phyloP scores from a whole-genome alignment of 2,329 filamentous ascomycete genomes.

The Fusarium torreyae region DNA sequence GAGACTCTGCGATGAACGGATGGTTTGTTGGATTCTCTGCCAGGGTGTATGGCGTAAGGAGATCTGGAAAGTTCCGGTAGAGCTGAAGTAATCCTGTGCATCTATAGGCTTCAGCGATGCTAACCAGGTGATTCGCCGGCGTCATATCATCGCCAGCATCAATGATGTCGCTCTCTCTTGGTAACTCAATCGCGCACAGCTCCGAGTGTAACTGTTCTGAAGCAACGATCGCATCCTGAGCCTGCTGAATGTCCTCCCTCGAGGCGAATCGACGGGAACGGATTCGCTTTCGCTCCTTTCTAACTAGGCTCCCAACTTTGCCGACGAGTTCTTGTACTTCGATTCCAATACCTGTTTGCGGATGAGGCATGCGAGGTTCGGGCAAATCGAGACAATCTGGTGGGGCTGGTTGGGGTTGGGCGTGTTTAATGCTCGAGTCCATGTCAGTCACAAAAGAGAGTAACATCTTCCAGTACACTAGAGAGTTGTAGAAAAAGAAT shows the following conservation, averaged over 20 bases:
- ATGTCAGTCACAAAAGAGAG: slow-evolving; percentile 48
- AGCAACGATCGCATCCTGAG: slow-evolving; percentile 41
- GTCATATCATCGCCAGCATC: slow-evolving; percentile 49
- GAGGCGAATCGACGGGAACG: slow-evolving; percentile 42
- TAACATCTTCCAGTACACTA: slow-evolving; percentile 50
- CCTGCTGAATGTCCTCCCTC: slow-evolving; percentile 47
- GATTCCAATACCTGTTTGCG: slow-evolving; percentile 47
- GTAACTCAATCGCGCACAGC: slow-evolving; percentile 38
- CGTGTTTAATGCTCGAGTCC: slow-evolving; percentile 16
- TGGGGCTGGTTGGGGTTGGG: slow-evolving; percentile 23
- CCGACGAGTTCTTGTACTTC: slow-evolving; percentile 48
- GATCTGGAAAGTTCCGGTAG: slow-evolving; percentile 57
- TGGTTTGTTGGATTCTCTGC: slow-evolving; percentile 11
- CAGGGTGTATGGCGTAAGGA: slow-evolving; percentile 52
- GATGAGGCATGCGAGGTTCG: slow-evolving; percentile 47
- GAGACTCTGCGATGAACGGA: slow-evolving; percentile 4
- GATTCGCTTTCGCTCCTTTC: slow-evolving; percentile 47
- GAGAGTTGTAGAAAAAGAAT: slow-evolving; percentile 49
- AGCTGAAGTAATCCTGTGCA: slow-evolving; percentile 49
- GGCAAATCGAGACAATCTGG: slow-evolving; percentile 24
- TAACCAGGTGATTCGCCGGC: slow-evolving; percentile 46
- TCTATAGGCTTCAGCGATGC: slow-evolving; percentile 50
- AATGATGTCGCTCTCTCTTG: slow-evolving; percentile 35
- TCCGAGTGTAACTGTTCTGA: slow-evolving; percentile 39
- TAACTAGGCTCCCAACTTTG: slow-evolving; percentile 44